A percentile compares a stretch with the other conserved stretches of the same genome.
These are phyloP conservation scores for Puccinia coronata DNA, from an alignment of 1,284 basidiomycete species.

Conservation along the genomic window DNA sequence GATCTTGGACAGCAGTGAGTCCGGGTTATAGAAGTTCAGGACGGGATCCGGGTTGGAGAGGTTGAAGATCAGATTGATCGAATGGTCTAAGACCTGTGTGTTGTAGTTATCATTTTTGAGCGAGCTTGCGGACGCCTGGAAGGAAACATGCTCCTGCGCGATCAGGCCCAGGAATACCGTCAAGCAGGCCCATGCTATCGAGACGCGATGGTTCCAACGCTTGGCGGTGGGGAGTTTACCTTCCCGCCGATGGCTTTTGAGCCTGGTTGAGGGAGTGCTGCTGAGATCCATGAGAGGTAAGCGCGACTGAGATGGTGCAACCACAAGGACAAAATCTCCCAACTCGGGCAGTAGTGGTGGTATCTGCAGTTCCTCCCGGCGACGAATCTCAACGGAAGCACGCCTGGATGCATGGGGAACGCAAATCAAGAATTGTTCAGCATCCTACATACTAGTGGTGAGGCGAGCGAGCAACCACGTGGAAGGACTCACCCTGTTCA, in stretches of 20 bases:
- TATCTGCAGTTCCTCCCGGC: no score
- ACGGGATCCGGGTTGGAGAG: constrained; percentile 20
- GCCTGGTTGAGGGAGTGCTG: not conserved
- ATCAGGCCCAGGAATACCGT: not conserved
- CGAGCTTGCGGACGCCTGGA: constrained; percentile 1
- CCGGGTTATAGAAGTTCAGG: constrained; percentile 18
- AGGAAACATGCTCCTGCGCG: not conserved
- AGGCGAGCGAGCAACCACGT: no score
- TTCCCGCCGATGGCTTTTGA: not conserved
- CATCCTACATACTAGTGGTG: no score
- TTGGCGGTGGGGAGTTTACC: not conserved
- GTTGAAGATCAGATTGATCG: constrained; percentile 32
- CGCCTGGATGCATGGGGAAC: no score
- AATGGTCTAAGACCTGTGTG: not conserved
- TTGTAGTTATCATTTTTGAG: not conserved
- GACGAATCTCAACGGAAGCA: no score
- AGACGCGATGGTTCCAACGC: not conserved
- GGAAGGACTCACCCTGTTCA: no score
- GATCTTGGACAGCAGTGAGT: constrained; percentile 35
- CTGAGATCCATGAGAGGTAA: no score
- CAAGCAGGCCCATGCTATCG: not conserved
- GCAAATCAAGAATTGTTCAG: no score
- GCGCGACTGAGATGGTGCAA: no score
- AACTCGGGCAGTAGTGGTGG: no score
- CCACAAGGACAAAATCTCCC: no score